Evolutionary conservation across 257 asterid species (phyloP), one percentile per base, ranked within the genome.

Genomic region (Solanum phureja): DNA sequence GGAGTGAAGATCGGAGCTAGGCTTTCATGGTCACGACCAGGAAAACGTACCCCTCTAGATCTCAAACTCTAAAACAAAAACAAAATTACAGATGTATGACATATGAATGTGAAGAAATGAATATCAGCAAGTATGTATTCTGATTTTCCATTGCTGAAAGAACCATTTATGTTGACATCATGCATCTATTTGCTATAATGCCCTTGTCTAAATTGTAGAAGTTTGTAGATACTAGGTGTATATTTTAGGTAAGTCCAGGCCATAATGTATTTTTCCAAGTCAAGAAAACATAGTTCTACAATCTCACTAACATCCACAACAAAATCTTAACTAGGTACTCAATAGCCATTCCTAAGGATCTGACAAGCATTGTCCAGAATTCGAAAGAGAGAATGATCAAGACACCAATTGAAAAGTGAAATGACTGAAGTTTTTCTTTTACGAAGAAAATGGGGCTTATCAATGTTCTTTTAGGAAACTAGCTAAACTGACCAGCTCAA

Each of bases 1-100:
- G 99, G 99, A 62, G 99, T 96, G 91, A 96, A 96, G 79, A 98
- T 92, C 19, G 99, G 99, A 88, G 98, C 98, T 86, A 96, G 92
- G 89, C 99, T 95, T 92, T 96, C 99, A 86, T 92, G 92, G 89
- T 98, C 99, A 7, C 98, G 99, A 68, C 98, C 98, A 90, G 99
- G 99, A 89, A 98, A 98, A 46, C 98, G 93, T 72, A 98, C 90
- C 64, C 99, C 99, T 93, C 99, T 94, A 31, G 99, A 96, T 91
- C 89, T 95, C 92, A 97, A 92, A 88, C 98, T 96, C 99, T 97
- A 85, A 87, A 83, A 91, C n/a, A 18, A 75, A 71, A 85, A 66
- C 23, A 82, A 73, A 37, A 88, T 68, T 42, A 75, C 60, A 42
- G 21, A 29, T 69, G 83, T 58, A 37, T 82, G 31, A 58, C 49